Evolutionary conservation across 2,329 filamentous ascomycete species (phyloP), one percentile per base, ranked within the genome.

Genomic region (Neonectria neomacrospora): DNA sequence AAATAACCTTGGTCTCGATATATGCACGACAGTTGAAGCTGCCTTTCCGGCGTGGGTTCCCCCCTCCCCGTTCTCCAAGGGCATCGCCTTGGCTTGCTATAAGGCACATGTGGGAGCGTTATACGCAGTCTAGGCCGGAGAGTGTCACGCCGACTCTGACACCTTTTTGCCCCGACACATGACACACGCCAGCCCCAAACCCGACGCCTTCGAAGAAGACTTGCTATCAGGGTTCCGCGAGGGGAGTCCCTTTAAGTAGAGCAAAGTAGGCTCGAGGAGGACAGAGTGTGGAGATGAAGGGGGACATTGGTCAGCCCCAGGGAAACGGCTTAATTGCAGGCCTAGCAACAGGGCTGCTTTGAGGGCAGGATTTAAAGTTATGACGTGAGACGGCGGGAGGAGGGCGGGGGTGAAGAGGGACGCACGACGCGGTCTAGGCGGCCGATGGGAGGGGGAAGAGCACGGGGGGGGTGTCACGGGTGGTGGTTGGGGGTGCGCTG

Each of bases 381-480:
- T 73, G 41, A 73, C 71, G 71, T 73, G 69, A 73, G 71, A 72
- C 59, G 54, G 58, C 41, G 41, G 47, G 39, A 56, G 32, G 45
- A 61, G 47, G 60, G 59, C n/a, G n/a, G n/a, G n/a, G n/a, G n/a
- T n/a, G 58, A 16, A 16, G 39, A n/a, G 22, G 11, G 32, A 48
- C 41, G 37, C 60, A 41, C 30, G 50, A 37, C 50, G 39, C 48
- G 45, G 42, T 34, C 10, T 44, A 32, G 39, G 54, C 55, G 61
- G 60, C 48, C 54, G 54, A 54, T 50, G 42, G 52, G 48, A 52
- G 56, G 61, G 44, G 41, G 54, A 22, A 34, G 61, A 50, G 54
- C 42, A 39, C 48, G 54, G 60, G 58, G 59, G 30, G 65, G 61
- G 65, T 70, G 69, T 70, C 57, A 68, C 53, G 61, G 60, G 52